These are phyloP conservation scores for Diacronema lutheri DNA, from an alignment of 78 protist genomes.

Conservation along the genomic window DNA sequence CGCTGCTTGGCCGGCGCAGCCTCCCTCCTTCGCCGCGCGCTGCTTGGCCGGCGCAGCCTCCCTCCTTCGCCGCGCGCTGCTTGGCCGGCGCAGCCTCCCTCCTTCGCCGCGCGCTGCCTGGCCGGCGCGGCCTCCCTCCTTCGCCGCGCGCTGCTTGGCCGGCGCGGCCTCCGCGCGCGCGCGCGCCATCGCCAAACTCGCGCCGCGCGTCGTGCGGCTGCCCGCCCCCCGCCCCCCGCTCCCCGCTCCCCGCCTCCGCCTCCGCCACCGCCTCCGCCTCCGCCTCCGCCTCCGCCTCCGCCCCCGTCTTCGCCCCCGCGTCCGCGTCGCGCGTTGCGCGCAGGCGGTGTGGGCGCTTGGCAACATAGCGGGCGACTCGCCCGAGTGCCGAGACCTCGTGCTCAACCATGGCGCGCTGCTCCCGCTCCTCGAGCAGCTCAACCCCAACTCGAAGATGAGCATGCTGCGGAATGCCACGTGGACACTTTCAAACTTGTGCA, in stretches of 20 bases:
- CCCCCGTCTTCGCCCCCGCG: no score
- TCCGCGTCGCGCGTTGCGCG: no score
- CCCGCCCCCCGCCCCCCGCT: no score
- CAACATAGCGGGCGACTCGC: conserved; percentile 96
- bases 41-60: no score
- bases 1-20: background rate
- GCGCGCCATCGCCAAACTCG: no score
- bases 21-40: background rate
- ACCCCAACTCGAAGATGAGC: conserved; percentile 33
- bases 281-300: background rate
- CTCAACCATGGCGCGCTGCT: conserved; percentile 53
- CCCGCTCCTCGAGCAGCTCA: conserved; percentile 62
- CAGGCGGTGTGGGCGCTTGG: conserved; percentile 96
- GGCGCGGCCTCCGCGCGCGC: no score
- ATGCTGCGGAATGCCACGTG: conserved; percentile 95
- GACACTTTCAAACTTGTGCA: conserved; percentile 93
- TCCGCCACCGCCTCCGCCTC: background rate
- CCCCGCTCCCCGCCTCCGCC: background rate
- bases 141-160: no score
- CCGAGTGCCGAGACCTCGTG: conserved; percentile 83
- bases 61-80: no score
- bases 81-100: no score
- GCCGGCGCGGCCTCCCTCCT: no score
- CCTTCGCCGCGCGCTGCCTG: no score
- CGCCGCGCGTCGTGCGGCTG: no score